These are phyloP conservation scores for Cornus florida DNA, from an alignment of 148 eudicot genomes.

Conservation along the genomic window DNA sequence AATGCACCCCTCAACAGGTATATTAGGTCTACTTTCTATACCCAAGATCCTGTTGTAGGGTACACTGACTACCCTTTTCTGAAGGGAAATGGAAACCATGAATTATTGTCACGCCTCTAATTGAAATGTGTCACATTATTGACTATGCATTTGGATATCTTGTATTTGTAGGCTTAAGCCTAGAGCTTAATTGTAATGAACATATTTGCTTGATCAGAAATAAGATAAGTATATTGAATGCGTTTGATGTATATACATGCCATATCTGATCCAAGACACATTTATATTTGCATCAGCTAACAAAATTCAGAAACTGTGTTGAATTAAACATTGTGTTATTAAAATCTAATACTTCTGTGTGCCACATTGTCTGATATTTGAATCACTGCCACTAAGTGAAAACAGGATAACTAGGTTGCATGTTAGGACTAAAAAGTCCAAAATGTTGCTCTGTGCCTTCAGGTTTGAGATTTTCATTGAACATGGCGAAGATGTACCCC, in stretches of 20 bases:
- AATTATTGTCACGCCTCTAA: slow-evolving; percentile 26
- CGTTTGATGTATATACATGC: no score
- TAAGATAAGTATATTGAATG: no score
- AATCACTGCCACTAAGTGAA: no score
- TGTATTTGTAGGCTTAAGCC: neutral
- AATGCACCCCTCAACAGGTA: slow-evolving; percentile 68
- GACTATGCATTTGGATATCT: neutral
- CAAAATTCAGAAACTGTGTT: no score
- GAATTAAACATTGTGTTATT: no score
- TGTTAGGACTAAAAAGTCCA: slow-evolving; percentile 29
- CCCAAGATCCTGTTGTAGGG: slow-evolving; percentile 71
- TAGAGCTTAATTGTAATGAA: slow-evolving; percentile 7
- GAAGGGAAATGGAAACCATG: slow-evolving; percentile 15
- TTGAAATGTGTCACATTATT: no score
- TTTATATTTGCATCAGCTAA: no score
- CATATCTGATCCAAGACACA: no score
- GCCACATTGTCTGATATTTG: neutral
- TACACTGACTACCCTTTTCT: slow-evolving; percentile 85
- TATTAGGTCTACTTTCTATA: slow-evolving; percentile 62
- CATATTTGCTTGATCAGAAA: neutral
- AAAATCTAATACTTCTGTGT: no score
- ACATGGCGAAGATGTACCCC: slow-evolving; percentile 37
- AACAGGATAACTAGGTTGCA: neutral
- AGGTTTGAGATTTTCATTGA: slow-evolving; percentile 36
- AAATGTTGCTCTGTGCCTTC: slow-evolving; percentile 33